Percentiles rank a stretch among this genome's conserved stretches.
Evolutionary conservation across 106 monocot species (phyloP).

Genomic region (Hemerocallis citrina): DNA sequence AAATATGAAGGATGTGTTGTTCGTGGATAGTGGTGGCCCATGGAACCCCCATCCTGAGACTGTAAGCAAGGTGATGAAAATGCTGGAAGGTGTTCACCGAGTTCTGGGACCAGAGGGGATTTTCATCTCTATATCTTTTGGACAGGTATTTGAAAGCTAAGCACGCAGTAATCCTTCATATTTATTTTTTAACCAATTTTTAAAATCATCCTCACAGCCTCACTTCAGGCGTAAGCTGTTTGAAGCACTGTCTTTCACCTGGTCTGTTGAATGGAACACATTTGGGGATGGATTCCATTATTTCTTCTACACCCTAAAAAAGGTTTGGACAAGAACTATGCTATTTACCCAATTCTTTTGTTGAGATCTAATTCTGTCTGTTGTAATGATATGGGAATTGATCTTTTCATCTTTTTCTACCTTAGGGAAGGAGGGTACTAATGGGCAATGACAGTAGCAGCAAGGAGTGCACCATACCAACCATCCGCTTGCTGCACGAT

Average conservation of each 20-base stretch:
- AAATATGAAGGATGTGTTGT: slow-evolving; percentile 57
- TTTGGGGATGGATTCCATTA: slow-evolving; percentile 96
- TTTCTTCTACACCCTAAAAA: slow-evolving; percentile 81
- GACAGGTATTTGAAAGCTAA: slow-evolving; percentile 44
- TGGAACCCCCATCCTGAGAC: slow-evolving; percentile 75
- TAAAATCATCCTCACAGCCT: slow-evolving; percentile 40
- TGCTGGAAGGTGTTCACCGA: slow-evolving; percentile 79
- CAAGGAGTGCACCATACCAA: slow-evolving; percentile 10
- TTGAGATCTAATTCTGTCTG: neutral
- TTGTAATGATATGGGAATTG: neutral
- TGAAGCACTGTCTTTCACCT: slow-evolving; percentile 69
- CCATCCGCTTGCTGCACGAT: slow-evolving; percentile 55
- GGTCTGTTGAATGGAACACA: slow-evolving; percentile 67
- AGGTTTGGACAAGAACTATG: slow-evolving; percentile 25
- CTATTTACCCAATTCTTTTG: neutral
- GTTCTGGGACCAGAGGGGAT: slow-evolving; percentile 68
- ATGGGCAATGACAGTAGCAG: neutral
- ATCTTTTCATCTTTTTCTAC: neutral
- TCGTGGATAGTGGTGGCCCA: slow-evolving; percentile 95
- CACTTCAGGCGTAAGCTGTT: slow-evolving; percentile 81
- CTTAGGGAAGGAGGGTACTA: slow-evolving; percentile 47
- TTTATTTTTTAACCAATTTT: neutral
- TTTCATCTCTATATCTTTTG: slow-evolving; percentile 93
- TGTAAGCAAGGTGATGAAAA: slow-evolving; percentile 71
- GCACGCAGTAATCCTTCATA: neutral